These are phyloP conservation scores for Porcisia deanei DNA, from an alignment of 208 protist species.

Conservation along the genomic window DNA sequence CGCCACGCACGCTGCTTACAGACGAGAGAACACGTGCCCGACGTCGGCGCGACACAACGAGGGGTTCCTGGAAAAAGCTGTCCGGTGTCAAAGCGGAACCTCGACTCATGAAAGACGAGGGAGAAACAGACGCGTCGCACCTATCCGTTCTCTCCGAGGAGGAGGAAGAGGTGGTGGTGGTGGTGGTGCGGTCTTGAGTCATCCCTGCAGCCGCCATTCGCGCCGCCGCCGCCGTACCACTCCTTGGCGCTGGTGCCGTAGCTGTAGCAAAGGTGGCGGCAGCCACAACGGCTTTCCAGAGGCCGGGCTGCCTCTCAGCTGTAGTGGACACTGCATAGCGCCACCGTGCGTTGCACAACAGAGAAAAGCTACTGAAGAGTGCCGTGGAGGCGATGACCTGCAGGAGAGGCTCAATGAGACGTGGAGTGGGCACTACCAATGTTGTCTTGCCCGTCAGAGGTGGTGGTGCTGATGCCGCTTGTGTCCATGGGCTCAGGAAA, in stretches of 20 bases:
- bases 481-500: conserved; percentile 16
- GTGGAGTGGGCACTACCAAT: background rate
- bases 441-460: background rate
- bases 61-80: background rate
- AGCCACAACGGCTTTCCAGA: conserved; percentile 11
- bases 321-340: conserved; percentile 16
- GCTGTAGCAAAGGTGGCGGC: background rate
- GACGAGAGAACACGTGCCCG: background rate
- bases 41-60: background rate
- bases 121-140: background rate
- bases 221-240: background rate
- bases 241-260: background rate
- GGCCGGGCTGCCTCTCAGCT: conserved; percentile 4
- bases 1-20: background rate
- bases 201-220: background rate
- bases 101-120: background rate
- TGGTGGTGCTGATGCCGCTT: background rate
- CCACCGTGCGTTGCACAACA: conserved; percentile 23
- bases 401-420: conserved; percentile 1
- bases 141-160: no score
- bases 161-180: no score
- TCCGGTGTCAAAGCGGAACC: background rate
- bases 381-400: conserved; percentile 24
- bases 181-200: no score
- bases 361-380: conserved; percentile 25